These are phyloP conservation scores for Neurospora sp. DNA, from an alignment of 495 filamentous ascomycete species.

Conservation along the genomic window DNA sequence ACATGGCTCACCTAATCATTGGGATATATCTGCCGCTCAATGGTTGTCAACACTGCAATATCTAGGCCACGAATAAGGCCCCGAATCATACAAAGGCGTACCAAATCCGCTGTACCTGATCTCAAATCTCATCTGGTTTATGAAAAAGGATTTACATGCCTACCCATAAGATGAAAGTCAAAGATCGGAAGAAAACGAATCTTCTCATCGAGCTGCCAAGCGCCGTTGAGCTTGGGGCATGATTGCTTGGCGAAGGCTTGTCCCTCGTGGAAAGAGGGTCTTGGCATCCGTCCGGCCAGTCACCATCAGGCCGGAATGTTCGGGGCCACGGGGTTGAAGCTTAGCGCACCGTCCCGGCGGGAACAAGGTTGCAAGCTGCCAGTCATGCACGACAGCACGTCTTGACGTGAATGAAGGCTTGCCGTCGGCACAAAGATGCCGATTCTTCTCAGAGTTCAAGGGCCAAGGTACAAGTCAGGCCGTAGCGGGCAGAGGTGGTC, in stretches of 20 bases:
- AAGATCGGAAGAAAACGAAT: neutral
- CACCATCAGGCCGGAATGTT: conserved; percentile 44
- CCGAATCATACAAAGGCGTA: neutral
- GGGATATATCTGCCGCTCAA: neutral
- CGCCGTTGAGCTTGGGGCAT: neutral
- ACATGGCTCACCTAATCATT: neutral
- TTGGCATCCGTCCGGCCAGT: conserved; percentile 26
- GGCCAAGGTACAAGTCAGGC: neutral
- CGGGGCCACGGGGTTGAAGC: conserved; percentile 20
- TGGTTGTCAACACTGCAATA: neutral
- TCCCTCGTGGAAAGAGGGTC: conserved; percentile 6
- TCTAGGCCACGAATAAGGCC: neutral
- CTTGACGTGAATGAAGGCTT: neutral
- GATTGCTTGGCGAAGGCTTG: conserved; percentile 19
- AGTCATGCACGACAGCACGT: neutral
- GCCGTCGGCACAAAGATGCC: neutral
- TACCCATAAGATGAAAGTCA: neutral
- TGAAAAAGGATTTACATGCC: neutral
- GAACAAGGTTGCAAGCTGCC: neutral
- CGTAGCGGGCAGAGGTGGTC: neutral
- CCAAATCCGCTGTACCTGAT: neutral
- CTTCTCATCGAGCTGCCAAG: conserved; percentile 2
- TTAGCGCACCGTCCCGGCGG: neutral
- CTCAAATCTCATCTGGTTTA: neutral
- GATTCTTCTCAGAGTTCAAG: neutral